Evolutionary conservation across 1,284 basidiomycete genomes (phyloP).

Genomic region (Cryptococcus amylolentus): DNA sequence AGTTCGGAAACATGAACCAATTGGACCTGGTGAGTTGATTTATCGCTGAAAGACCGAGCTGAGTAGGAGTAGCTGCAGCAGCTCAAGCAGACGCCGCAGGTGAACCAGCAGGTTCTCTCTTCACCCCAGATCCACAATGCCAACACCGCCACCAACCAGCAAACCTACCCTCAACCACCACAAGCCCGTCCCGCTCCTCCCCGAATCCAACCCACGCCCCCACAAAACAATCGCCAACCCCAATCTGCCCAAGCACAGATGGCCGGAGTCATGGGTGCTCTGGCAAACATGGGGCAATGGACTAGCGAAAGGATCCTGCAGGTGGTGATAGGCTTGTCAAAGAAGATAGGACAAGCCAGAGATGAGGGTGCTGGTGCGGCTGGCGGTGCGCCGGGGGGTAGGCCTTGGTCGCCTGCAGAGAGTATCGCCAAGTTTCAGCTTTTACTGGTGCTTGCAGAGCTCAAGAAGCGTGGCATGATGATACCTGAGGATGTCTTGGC

Average conservation of each 20-base stretch:
- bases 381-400: too few relatives aligned
- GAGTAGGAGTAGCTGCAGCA: constrained; percentile 8
- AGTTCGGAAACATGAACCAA: background rate
- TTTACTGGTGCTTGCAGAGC: constrained; percentile 12
- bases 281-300: background rate
- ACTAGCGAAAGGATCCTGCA: background rate
- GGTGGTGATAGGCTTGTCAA: background rate
- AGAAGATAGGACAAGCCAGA: background rate
- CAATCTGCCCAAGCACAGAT: background rate
- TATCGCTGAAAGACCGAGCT: background rate
- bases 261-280: background rate
- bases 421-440: constrained; percentile 14
- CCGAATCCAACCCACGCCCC: too few relatives aligned
- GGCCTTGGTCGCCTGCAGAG: background rate
- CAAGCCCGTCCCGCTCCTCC: background rate
- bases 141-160: background rate
- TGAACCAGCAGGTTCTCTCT: constrained; percentile 7
- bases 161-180: background rate
- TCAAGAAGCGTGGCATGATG: constrained; percentile 9
- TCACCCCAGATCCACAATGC: constrained; percentile 12
- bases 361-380: too few relatives aligned
- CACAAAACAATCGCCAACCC: background rate
- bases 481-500: constrained; percentile 15
- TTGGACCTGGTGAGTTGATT: background rate
- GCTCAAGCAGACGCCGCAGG: constrained; percentile 19